Conservation (phyloP, 116 monocot genomes). For the Posidonia oceanica region DNA sequence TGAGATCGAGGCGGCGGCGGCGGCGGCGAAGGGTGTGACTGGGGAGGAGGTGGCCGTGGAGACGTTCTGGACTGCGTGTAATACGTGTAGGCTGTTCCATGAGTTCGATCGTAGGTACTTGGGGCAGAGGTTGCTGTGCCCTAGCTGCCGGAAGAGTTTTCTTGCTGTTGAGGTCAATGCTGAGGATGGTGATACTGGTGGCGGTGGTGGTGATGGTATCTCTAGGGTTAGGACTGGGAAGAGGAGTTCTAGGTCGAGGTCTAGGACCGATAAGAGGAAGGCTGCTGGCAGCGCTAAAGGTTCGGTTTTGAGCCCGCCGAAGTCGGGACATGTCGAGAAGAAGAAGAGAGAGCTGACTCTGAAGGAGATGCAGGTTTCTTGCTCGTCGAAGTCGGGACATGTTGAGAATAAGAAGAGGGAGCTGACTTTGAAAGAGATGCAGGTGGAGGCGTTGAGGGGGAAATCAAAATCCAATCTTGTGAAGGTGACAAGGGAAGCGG, state of each 20-base stretch:
- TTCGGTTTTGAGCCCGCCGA: neutral
- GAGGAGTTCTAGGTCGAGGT: conserved; percentile 1
- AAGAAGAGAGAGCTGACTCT: conserved; percentile 20
- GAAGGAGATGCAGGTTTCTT: neutral
- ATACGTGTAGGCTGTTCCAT: conserved; percentile 55
- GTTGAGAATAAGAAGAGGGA: conserved; percentile 12
- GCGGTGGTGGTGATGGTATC: neutral
- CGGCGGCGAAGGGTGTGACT: neutral
- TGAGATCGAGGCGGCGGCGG: conserved; percentile 2
- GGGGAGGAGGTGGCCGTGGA: conserved; percentile 3
- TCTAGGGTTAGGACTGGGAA: conserved; percentile 2
- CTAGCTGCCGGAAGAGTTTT: conserved; percentile 60
- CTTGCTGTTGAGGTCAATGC: conserved; percentile 43
- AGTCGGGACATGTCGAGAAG: neutral
- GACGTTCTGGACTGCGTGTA: conserved; percentile 85
- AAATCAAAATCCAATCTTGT: neutral
- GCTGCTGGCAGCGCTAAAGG: neutral
- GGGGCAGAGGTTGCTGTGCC: conserved; percentile 59
- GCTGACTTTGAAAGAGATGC: conserved; percentile 26
- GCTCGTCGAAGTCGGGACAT: neutral
- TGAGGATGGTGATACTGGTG: conserved; percentile 7
- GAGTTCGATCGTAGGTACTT: conserved; percentile 69
- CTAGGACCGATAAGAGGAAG: neutral
- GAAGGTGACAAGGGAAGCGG: neutral
- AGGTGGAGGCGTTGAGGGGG: conserved; percentile 16